Evolutionary conservation across 495 filamentous ascomycete species (phyloP).

Genomic region (Corynascus novoguineensis): DNA sequence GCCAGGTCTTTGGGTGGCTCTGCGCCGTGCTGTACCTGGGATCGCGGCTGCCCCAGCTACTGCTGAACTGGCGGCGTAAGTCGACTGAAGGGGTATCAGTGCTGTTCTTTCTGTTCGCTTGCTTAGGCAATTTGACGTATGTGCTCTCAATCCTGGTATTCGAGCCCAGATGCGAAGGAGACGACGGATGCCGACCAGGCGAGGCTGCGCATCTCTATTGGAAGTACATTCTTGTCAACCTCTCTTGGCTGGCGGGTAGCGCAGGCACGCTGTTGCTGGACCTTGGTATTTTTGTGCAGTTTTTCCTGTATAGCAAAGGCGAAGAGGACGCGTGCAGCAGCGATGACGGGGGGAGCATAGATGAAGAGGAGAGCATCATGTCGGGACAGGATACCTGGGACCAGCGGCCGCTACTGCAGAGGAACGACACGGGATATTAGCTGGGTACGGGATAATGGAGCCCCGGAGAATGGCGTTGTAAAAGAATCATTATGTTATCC

Average conservation of each 20-base stretch:
- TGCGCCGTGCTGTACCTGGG: slow-evolving; percentile 86
- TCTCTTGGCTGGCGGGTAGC: slow-evolving; percentile 84
- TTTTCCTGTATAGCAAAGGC: slow-evolving; percentile 66
- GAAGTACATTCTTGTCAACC: slow-evolving; percentile 77
- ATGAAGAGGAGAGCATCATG: slow-evolving; percentile 22
- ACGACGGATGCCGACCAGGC: slow-evolving; percentile 45
- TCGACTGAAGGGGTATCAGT: slow-evolving; percentile 85
- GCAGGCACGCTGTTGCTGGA: slow-evolving; percentile 82
- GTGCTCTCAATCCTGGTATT: slow-evolving; percentile 88
- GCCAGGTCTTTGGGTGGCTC: slow-evolving; percentile 81
- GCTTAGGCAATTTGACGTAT: slow-evolving; percentile 88
- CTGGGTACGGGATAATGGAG: slow-evolving; percentile 12
- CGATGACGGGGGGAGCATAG: slow-evolving; percentile 20
- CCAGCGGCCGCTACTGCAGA: slow-evolving; percentile 36
- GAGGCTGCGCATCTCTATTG: slow-evolving; percentile 59
- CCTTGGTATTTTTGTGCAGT: slow-evolving; percentile 81
- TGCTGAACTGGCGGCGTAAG: slow-evolving; percentile 85
- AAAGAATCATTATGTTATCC: slow-evolving; percentile 7
- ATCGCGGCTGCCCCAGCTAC: slow-evolving; percentile 77
- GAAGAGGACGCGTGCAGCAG: slow-evolving; percentile 25
- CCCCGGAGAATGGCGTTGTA: slow-evolving; percentile 7
- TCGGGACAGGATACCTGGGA: slow-evolving; percentile 29
- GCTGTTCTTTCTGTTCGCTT: slow-evolving; percentile 95
- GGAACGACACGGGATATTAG: slow-evolving; percentile 15
- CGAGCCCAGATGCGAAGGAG: slow-evolving; percentile 53